Evolutionary conservation across 2,329 filamentous ascomycete species (phyloP).

Genomic region (Sphaceloma murrayae): DNA sequence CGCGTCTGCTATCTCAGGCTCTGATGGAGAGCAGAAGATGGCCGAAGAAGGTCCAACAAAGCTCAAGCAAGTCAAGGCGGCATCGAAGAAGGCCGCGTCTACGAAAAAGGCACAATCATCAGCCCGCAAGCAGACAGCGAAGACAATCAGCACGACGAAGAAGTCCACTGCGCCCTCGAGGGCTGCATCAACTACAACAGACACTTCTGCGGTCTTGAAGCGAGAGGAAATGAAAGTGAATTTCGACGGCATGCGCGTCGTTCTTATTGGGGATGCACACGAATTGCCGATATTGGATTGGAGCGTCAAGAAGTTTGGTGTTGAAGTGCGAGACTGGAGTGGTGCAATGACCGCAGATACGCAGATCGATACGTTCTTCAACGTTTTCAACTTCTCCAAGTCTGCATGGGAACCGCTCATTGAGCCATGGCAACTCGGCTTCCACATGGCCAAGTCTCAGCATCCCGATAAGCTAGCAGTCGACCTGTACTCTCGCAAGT

Average conservation of each 20-base stretch:
- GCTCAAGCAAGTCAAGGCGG: conserved; percentile 42
- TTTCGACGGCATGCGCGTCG: conserved; percentile 79
- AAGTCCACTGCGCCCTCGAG: conserved; percentile 32
- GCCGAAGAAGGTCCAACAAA: conserved; percentile 48
- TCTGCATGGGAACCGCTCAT: conserved; percentile 95
- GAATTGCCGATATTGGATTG: conserved; percentile 91
- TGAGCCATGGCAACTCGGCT: conserved; percentile 91
- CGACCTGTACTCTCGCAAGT: conserved; percentile 80
- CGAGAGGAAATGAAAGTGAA: conserved; percentile 76
- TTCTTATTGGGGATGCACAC: conserved; percentile 90
- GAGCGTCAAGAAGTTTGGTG: conserved; percentile 80
- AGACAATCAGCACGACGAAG: conserved; percentile 40
- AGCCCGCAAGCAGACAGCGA: conserved; percentile 33
- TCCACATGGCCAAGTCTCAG: conserved; percentile 73
- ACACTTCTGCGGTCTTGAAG: conserved; percentile 47
- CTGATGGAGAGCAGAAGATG: conserved; percentile 37
- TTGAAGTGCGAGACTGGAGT: conserved; percentile 85
- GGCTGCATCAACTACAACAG: conserved; percentile 7
- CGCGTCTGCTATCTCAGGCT: conserved; percentile 75
- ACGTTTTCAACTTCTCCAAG: conserved; percentile 98
- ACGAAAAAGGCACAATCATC: conserved; percentile 34
- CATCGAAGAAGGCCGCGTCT: conserved; percentile 34
- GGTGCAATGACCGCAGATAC: conserved; percentile 77
- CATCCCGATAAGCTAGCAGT: conserved; percentile 68
- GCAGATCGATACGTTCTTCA: conserved; percentile 86